Evolutionary conservation across 2,329 filamentous ascomycete genomes (phyloP), one percentile per base, ranked within the genome.

Genomic region (Aspergillus ruber): DNA sequence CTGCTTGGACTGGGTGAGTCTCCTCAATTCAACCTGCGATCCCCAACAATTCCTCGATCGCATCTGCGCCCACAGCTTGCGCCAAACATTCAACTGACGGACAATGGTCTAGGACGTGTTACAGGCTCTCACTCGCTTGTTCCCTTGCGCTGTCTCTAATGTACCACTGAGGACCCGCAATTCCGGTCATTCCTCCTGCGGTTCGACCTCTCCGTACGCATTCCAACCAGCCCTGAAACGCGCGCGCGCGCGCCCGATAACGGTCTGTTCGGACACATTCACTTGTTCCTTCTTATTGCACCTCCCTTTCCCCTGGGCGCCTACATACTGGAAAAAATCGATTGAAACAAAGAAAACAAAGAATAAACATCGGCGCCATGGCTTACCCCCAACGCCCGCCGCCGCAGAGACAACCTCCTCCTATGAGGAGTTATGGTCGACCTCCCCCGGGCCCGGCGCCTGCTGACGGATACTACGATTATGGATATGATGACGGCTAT

Each of bases 361-460:
- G n/a, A 18, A 36, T 8, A 36, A 36, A 12, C n/a, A 17, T 29
- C 12, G 25, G 25, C 17, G 50, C 49, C 46, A 71, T 71, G 68
- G 67, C 67, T 47, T 71, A 69, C 43, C 61, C 63, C 38, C 64
- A 63, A 42, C 61, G 58, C 42, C 58, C 58, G 27, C 52, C 59
- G 29, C 52, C 56, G 42, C 63, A 66, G 54, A 56, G 62, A 20
- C 36, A 39, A 45, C 61, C 61, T 21, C 64, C 62, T 45, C 67
- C 67, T 21, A 49, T 63, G 47, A 62, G 62, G 48, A 63, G 65
- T 46, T 62, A 65, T 45, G 58, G 40, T 50, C 54, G 46, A 43
- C 52, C 42, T 44, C 58, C 56, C 51, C 58, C 53, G 48, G 56
- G 45, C 15, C 53, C 57, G 21, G 50, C 55, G 42, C 13, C 52